Evolutionary conservation across 1,284 basidiomycete genomes (phyloP).

Genomic region (Cutaneotrichosporon cutaneum): DNA sequence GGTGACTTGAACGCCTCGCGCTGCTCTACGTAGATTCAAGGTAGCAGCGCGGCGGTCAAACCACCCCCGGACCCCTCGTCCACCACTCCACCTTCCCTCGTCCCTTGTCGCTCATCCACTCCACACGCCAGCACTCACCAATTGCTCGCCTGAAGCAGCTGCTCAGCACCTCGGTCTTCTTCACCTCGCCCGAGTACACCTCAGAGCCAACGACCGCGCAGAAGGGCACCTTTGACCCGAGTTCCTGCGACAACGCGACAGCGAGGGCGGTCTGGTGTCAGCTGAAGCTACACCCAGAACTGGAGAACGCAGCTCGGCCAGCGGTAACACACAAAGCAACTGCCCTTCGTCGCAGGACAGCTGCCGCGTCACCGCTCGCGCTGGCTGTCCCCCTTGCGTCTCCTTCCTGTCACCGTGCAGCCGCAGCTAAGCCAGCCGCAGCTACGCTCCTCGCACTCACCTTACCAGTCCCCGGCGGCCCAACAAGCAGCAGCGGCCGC

Average conservation of each 20-base stretch:
- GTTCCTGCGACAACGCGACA: slow-evolving; percentile 87
- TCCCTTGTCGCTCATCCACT: too few species aligned
- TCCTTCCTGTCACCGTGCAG: too few species aligned
- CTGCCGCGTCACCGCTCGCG: too few species aligned
- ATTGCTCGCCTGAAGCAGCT: slow-evolving; percentile 94
- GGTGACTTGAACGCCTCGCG: too few species aligned
- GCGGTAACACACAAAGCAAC: not conserved
- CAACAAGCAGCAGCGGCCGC: slow-evolving; percentile 51
- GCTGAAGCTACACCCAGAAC: not conserved
- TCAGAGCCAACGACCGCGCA: slow-evolving; percentile 98
- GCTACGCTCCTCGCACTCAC: slow-evolving; percentile 22
- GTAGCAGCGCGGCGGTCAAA: not conserved
- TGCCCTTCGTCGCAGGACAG: too few species aligned
- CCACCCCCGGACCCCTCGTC: not conserved
- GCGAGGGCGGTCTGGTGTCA: slow-evolving; percentile 83
- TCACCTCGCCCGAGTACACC: slow-evolving; percentile 95
- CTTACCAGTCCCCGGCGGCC: slow-evolving; percentile 53
- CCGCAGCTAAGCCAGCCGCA: too few species aligned
- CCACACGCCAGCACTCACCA: slow-evolving; percentile 60
- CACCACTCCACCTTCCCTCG: not conserved
- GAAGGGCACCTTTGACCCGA: slow-evolving; percentile 93
- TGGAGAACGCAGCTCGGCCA: not conserved
- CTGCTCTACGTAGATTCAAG: too few species aligned
- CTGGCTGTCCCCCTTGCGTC: not conserved
- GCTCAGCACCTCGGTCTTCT: slow-evolving; percentile 98